Percentiles rank a stretch among this genome's conserved stretches.
Evolutionary conservation across 768 basidiomycete species (phyloP).

Genomic region (Auriculariales sp.): DNA sequence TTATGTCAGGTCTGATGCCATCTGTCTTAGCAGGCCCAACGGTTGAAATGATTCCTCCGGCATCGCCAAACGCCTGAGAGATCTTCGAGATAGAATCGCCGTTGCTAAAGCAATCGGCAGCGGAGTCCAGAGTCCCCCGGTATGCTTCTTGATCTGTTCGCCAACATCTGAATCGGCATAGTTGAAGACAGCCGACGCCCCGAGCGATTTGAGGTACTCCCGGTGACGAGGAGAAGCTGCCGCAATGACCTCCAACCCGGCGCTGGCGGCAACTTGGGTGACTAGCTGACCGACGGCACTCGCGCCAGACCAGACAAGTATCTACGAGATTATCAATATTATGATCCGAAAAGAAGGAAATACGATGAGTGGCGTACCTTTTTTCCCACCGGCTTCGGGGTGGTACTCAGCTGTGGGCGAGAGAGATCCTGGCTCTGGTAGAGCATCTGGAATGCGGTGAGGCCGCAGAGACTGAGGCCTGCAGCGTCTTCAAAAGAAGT

Average conservation of each 20-base stretch:
- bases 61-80: neutral
- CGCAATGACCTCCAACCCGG: neutral
- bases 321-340: constrained; percentile 6
- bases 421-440: constrained; percentile 3
- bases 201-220: neutral
- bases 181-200: neutral
- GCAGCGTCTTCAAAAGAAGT: constrained; percentile 6
- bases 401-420: neutral
- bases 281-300: constrained; percentile 9
- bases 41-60: neutral
- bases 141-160: neutral
- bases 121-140: neutral
- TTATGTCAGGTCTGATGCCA: neutral
- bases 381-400: no score
- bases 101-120: neutral
- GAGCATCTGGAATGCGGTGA: constrained; percentile 8
- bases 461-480: constrained; percentile 5
- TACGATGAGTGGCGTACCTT: no score
- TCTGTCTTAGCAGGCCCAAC: neutral
- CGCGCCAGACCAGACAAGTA: constrained; percentile 17
- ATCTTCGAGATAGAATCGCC: neutral
- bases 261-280: neutral
- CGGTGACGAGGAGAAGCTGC: neutral
- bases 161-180: neutral
- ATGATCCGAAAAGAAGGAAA: no score